Percentiles rank a stretch among this genome's conserved stretches.
Conservation (phyloP, 2,329 filamentous ascomycete genomes). For the Trichothecium sympodiale region DNA sequence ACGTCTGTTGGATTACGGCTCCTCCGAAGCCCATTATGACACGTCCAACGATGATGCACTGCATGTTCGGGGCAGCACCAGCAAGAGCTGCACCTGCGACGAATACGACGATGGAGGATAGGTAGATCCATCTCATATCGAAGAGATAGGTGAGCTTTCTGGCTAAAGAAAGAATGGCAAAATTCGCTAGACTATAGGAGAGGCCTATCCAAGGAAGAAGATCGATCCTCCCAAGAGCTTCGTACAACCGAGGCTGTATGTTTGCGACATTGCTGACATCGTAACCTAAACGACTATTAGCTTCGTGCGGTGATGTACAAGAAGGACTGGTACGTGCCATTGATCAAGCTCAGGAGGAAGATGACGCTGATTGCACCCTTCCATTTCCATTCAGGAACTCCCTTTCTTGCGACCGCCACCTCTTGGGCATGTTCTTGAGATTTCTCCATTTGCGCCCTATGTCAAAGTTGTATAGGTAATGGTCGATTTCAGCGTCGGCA, state of each 20-base stretch:
- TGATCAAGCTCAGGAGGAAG: slow-evolving; percentile 5
- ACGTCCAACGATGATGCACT: slow-evolving; percentile 19
- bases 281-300: slow-evolving; percentile 19
- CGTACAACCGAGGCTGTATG: slow-evolving; percentile 46
- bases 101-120: slow-evolving; percentile 16
- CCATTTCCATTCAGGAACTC: slow-evolving; percentile 6
- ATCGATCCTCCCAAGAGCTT: slow-evolving; percentile 28
- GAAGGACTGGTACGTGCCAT: slow-evolving; percentile 2
- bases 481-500: too few relatives aligned
- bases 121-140: slow-evolving; percentile 15
- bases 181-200: slow-evolving; percentile 21
- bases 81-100: slow-evolving; percentile 16
- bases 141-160: slow-evolving; percentile 20
- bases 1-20: slow-evolving; percentile 20
- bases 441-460: not conserved
- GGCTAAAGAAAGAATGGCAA: slow-evolving; percentile 21
- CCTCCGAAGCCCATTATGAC: slow-evolving; percentile 19
- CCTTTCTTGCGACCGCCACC: not conserved
- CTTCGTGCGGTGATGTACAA: not conserved
- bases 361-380: slow-evolving; percentile 5
- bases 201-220: slow-evolving; percentile 27
- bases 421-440: not conserved
- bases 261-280: slow-evolving; percentile 37
- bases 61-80: slow-evolving; percentile 17
- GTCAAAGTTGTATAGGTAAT: too few relatives aligned